These are phyloP conservation scores for Xylariales sp. DNA, from an alignment of 2,329 filamentous ascomycete species.

Conservation along the genomic window DNA sequence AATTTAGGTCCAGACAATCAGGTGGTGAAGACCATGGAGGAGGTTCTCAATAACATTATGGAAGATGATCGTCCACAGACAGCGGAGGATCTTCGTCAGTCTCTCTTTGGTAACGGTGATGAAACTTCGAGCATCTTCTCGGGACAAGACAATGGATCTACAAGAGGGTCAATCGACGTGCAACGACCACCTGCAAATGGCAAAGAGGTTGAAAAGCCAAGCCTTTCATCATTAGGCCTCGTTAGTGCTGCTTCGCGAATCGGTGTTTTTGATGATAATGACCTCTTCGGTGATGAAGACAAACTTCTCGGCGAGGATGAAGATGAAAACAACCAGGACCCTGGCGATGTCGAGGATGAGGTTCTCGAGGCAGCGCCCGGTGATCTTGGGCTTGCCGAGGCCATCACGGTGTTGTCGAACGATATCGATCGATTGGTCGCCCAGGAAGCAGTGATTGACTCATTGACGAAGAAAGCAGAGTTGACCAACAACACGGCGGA, in stretches of 20 bases:
- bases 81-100: slow-evolving; percentile 60
- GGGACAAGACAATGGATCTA: slow-evolving; percentile 53
- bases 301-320: slow-evolving; percentile 83
- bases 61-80: slow-evolving; percentile 66
- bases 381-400: slow-evolving; percentile 88
- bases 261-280: slow-evolving; percentile 89
- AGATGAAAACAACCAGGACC: slow-evolving; percentile 61
- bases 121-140: slow-evolving; percentile 46
- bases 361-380: slow-evolving; percentile 94
- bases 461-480: slow-evolving; percentile 88
- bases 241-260: slow-evolving; percentile 83
- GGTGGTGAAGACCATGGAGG: slow-evolving; percentile 89
- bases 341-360: slow-evolving; percentile 66
- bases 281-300: slow-evolving; percentile 86
- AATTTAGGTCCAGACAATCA: slow-evolving; percentile 64
- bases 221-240: slow-evolving; percentile 83
- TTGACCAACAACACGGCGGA: slow-evolving; percentile 96
- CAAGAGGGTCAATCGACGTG: slow-evolving; percentile 30
- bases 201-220: slow-evolving; percentile 66
- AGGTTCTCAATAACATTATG: slow-evolving; percentile 88
- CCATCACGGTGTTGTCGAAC: slow-evolving; percentile 79
- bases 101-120: slow-evolving; percentile 59
- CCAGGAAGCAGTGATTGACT: slow-evolving; percentile 88
- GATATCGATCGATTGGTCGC: slow-evolving; percentile 86
- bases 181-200: slow-evolving; percentile 22